These are phyloP conservation scores for Diaporthe nobilis DNA, from an alignment of 2,329 filamentous ascomycete genomes.

Conservation along the genomic window DNA sequence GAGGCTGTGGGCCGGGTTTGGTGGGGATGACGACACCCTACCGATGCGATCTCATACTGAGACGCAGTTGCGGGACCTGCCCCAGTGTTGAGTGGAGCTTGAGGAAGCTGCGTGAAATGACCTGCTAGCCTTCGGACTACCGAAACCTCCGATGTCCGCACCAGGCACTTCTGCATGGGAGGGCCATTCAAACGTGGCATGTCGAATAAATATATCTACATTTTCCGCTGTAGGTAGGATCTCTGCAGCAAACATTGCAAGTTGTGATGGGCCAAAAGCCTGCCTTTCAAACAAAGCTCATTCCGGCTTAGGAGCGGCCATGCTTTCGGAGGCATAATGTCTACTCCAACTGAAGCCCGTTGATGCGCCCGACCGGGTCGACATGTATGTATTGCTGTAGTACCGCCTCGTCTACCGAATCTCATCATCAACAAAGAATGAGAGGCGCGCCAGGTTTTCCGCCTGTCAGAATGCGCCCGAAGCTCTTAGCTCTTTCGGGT, in stretches of 20 bases:
- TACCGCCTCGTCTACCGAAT: not conserved
- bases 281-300: not conserved
- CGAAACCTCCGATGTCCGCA: conserved; percentile 17
- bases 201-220: not conserved
- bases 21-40: conserved; percentile 14
- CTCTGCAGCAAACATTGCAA: not conserved
- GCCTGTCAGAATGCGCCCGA: not conserved
- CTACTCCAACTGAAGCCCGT: not conserved
- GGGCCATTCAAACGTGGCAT: not conserved
- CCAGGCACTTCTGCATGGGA: not conserved
- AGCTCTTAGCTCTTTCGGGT: not conserved
- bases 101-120: conserved; percentile 11
- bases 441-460: not conserved
- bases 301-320: not conserved
- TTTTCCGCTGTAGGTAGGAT: too few species aligned
- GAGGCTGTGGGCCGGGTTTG: not conserved
- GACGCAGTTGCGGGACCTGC: conserved; percentile 16
- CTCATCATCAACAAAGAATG: not conserved
- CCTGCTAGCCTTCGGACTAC: conserved; percentile 6
- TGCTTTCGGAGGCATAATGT: not conserved
- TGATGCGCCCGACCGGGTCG: not conserved
- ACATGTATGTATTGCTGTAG: not conserved
- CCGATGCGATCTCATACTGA: not conserved
- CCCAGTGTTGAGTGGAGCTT: conserved; percentile 1
- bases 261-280: not conserved